Conservation (phyloP, 805 yeast species). For the Ogataea dorogensis region DNA sequence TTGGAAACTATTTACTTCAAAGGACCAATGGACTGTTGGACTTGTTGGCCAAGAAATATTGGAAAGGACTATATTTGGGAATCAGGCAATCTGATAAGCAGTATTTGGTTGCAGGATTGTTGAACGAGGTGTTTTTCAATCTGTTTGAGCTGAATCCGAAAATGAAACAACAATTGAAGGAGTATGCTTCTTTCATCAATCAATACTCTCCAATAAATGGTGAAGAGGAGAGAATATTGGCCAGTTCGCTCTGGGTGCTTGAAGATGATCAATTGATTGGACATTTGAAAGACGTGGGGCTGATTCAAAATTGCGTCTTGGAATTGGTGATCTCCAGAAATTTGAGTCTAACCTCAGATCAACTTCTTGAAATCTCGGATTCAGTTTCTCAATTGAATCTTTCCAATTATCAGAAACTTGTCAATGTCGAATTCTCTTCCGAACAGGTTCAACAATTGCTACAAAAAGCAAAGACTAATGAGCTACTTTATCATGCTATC, state of each 20-base stretch:
- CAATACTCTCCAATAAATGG: background rate
- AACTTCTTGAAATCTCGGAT: slow-evolving; percentile 4
- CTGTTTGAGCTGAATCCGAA: slow-evolving; percentile 11
- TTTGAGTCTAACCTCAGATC: slow-evolving; percentile 1
- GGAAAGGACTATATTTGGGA: slow-evolving; percentile 22
- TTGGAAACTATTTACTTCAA: slow-evolving; percentile 42
- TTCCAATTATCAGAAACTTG: background rate
- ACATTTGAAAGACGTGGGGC: slow-evolving; percentile 1
- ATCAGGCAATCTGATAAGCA: slow-evolving; percentile 1
- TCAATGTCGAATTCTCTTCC: background rate
- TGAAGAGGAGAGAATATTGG: slow-evolving; percentile 6
- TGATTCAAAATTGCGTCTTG: slow-evolving; percentile 4
- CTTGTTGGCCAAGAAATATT: slow-evolving; percentile 26
- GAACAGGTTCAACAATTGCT: slow-evolving; percentile 1
- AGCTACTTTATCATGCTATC: slow-evolving; percentile 1
- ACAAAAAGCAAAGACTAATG: background rate
- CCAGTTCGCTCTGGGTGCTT: slow-evolving; percentile 25
- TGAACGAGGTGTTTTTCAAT: slow-evolving; percentile 28
- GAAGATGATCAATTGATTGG: slow-evolving; percentile 8
- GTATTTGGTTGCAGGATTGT: slow-evolving; percentile 21
- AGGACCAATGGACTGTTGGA: slow-evolving; percentile 13
- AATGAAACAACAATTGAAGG: background rate
- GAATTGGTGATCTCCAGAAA: slow-evolving; percentile 4
- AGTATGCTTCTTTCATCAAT: slow-evolving; percentile 2
- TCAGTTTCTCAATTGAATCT: background rate